Evolutionary conservation across 2,329 filamentous ascomycete species (phyloP).

Genomic region (Pseudopithomyces chartarum): DNA sequence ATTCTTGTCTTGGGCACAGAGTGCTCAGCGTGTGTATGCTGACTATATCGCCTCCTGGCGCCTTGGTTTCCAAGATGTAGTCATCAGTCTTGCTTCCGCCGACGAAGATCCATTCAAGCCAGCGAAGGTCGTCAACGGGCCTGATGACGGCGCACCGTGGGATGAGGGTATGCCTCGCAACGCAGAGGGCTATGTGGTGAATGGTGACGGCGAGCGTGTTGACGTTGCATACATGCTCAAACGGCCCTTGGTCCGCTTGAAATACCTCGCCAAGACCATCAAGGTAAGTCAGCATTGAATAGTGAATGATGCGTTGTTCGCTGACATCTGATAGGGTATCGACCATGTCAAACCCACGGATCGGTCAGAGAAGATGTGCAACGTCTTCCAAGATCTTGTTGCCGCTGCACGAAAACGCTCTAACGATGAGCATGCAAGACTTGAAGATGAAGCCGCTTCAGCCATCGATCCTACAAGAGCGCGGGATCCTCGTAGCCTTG

Average conservation of each 20-base stretch:
- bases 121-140: constrained; percentile 42
- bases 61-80: constrained; percentile 89
- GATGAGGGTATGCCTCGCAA: constrained; percentile 63
- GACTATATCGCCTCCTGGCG: constrained; percentile 89
- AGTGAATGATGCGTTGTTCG: background rate
- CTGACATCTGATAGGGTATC: constrained; percentile 57
- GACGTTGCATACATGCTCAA: constrained; percentile 94
- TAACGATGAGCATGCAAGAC: constrained; percentile 72
- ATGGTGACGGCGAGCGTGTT: constrained; percentile 82
- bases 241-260: constrained; percentile 83
- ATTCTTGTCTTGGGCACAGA: constrained; percentile 81
- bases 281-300: constrained; percentile 57
- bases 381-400: constrained; percentile 73
- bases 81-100: constrained; percentile 86
- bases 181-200: constrained; percentile 64
- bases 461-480: constrained; percentile 81
- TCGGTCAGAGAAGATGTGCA: constrained; percentile 63
- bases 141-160: constrained; percentile 56
- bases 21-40: constrained; percentile 76
- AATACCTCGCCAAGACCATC: constrained; percentile 83
- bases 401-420: constrained; percentile 75
- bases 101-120: constrained; percentile 64
- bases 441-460: constrained; percentile 85
- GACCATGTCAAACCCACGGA: constrained; percentile 60
- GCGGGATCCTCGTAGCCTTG: constrained; percentile 78